phyloP scores from a whole-genome alignment of 75 land plant species.

The Picea sitchensis region DNA sequence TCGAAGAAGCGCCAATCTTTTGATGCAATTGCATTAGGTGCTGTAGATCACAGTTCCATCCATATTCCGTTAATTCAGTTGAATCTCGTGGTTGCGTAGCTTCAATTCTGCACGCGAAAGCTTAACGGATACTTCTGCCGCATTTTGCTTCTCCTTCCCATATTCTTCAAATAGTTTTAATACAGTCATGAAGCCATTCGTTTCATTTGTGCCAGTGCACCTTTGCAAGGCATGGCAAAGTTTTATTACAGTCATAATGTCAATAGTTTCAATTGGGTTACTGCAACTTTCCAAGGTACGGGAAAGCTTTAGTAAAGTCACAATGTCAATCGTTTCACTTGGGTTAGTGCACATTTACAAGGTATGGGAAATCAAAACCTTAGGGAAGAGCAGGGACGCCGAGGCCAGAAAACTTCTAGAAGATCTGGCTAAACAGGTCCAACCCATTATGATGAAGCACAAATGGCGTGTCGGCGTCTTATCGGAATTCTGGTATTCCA shows the following conservation, averaged over 20 bases:
- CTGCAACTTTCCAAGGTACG: conserved; percentile 54
- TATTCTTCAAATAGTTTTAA: too few relatives aligned
- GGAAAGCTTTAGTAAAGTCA: too few relatives aligned
- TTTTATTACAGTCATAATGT: too few relatives aligned
- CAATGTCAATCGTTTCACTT: conserved; percentile 33
- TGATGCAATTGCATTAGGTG: too few relatives aligned
- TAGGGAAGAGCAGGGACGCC: conserved; percentile 63
- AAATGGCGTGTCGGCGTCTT: conserved; percentile 82
- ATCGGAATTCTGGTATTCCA: conserved; percentile 67
- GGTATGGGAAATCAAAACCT: conserved; percentile 89
- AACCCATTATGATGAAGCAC: conserved; percentile 88
- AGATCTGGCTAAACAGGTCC: conserved; percentile 81
- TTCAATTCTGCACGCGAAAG: too few relatives aligned
- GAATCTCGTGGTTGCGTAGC: too few relatives aligned
- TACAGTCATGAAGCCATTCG: too few relatives aligned
- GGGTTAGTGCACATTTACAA: conserved; percentile 57
- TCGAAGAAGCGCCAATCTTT: too few relatives aligned
- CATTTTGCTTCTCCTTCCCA: too few relatives aligned
- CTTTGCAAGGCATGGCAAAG: conserved; percentile 87
- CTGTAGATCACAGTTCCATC: too few relatives aligned
- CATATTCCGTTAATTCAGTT: too few relatives aligned
- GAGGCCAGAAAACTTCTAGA: conserved; percentile 71
- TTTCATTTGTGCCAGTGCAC: conserved; percentile 30
- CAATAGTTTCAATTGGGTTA: background rate
- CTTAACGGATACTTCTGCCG: too few relatives aligned